Conservation (phyloP, 1,284 basidiomycete genomes). For the Microbotryum scabiosae region DNA sequence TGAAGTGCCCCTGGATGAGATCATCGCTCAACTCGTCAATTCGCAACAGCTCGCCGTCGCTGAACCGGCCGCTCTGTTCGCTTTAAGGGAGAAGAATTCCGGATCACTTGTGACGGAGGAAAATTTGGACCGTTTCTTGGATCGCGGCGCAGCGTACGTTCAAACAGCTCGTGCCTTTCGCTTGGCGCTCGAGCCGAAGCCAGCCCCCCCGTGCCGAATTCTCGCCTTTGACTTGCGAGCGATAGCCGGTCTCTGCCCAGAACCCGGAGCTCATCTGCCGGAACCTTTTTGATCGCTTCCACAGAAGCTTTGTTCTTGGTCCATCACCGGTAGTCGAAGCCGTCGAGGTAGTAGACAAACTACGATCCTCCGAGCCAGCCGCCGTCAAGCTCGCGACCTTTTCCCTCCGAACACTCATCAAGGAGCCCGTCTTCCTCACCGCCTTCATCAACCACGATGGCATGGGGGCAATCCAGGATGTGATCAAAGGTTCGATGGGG, state of each 20-base stretch:
- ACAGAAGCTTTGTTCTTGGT: constrained; percentile 52
- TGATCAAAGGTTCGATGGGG: constrained; percentile 61
- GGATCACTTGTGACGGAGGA: constrained; percentile 87
- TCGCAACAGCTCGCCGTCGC: constrained; percentile 60
- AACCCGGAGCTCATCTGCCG: constrained; percentile 9
- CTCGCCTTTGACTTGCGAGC: not conserved
- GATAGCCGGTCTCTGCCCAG: no score
- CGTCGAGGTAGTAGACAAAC: constrained; percentile 64
- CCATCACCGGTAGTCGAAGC: constrained; percentile 75
- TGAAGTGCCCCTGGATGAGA: constrained; percentile 35
- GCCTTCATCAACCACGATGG: constrained; percentile 77
- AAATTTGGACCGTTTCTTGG: constrained; percentile 47
- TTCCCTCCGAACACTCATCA: constrained; percentile 72
- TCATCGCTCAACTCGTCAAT: constrained; percentile 39
- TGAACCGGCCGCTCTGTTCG: constrained; percentile 70
- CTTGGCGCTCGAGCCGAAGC: not conserved
- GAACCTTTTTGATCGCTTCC: not conserved
- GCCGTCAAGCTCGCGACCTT: constrained; percentile 61
- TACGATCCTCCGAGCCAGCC: constrained; percentile 49
- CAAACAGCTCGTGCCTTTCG: not conserved
- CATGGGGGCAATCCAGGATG: constrained; percentile 60
- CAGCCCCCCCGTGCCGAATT: not conserved
- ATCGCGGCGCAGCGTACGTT: constrained; percentile 3
- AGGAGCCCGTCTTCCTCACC: constrained; percentile 80
- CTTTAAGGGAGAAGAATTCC: constrained; percentile 68